These are phyloP conservation scores for Neopestalotiopsis sp. DNA, from an alignment of 2,329 filamentous ascomycete species.

Conservation along the genomic window DNA sequence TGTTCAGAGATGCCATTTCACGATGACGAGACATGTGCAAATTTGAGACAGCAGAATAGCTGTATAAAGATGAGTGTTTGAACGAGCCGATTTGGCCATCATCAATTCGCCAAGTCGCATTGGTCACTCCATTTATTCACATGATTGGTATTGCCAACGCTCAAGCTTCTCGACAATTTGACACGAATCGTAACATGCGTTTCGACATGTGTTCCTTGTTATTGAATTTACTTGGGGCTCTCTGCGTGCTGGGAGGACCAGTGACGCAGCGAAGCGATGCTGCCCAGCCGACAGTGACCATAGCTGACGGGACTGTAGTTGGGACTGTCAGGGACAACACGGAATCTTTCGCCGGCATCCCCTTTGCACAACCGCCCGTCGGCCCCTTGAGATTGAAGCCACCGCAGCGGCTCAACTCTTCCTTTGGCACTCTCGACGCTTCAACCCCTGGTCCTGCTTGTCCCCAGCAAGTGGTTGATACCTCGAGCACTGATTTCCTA, in stretches of 20 bases:
- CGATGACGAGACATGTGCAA: background rate
- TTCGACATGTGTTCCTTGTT: background rate
- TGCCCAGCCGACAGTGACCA: constrained; percentile 29
- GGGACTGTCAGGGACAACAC: constrained; percentile 41
- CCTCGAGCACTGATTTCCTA: constrained; percentile 35
- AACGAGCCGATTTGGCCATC: background rate
- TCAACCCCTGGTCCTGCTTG: constrained; percentile 65
- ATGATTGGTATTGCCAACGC: background rate
- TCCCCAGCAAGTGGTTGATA: constrained; percentile 71
- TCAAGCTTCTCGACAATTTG: background rate
- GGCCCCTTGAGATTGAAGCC: constrained; percentile 71
- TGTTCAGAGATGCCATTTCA: background rate
- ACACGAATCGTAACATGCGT: background rate
- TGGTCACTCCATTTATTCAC: background rate
- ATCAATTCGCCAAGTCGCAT: background rate
- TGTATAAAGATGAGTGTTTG: background rate
- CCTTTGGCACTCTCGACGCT: constrained; percentile 66
- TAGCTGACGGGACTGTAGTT: constrained; percentile 35
- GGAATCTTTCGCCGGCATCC: constrained; percentile 76
- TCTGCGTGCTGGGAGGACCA: background rate
- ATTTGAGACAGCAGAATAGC: background rate
- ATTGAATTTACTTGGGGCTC: background rate
- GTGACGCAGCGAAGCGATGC: constrained; percentile 23
- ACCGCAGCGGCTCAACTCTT: constrained; percentile 62
- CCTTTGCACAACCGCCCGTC: constrained; percentile 73